These are phyloP conservation scores for Chlorella sp. DNA, from an alignment of 139 green algal species.

Conservation along the genomic window DNA sequence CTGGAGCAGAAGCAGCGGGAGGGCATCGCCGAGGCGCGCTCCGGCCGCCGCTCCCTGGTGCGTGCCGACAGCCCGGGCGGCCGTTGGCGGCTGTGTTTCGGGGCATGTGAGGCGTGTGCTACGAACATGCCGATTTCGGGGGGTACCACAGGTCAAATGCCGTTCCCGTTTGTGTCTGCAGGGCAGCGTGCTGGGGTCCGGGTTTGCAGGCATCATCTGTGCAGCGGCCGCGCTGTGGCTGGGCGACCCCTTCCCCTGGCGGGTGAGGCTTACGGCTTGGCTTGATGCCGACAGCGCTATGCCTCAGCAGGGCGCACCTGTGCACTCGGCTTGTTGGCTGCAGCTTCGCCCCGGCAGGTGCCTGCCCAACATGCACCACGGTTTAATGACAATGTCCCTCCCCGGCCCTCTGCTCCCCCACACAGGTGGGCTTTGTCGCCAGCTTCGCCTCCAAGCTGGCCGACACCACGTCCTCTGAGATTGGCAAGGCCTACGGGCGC, in stretches of 20 bases:
- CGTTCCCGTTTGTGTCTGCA: too few species aligned
- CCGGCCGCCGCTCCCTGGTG: slow-evolving; percentile 76
- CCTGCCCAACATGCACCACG: background rate
- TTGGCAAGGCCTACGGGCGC: slow-evolving; percentile 96
- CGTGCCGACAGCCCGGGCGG: too few species aligned
- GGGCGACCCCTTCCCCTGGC: slow-evolving; percentile 58
- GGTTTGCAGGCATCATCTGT: slow-evolving; percentile 79
- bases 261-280: slow-evolving; percentile 46
- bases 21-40: slow-evolving; percentile 93
- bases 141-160: too few species aligned
- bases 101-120: too few species aligned
- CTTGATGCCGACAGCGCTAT: too few species aligned
- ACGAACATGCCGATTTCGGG: too few species aligned
- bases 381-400: background rate
- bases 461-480: slow-evolving; percentile 94
- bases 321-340: too few species aligned
- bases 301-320: too few species aligned
- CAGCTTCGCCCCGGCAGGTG: background rate
- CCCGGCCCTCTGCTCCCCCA: background rate
- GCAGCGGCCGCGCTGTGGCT: slow-evolving; percentile 66
- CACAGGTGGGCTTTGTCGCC: slow-evolving; percentile 83
- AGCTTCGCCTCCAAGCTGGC: slow-evolving; percentile 93
- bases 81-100: too few species aligned
- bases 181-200: slow-evolving; percentile 93
- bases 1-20: slow-evolving; percentile 92